phyloP scores from a whole-genome alignment of 192 early-diverging fungal genomes.

The Umbelopsis vinacea region DNA sequence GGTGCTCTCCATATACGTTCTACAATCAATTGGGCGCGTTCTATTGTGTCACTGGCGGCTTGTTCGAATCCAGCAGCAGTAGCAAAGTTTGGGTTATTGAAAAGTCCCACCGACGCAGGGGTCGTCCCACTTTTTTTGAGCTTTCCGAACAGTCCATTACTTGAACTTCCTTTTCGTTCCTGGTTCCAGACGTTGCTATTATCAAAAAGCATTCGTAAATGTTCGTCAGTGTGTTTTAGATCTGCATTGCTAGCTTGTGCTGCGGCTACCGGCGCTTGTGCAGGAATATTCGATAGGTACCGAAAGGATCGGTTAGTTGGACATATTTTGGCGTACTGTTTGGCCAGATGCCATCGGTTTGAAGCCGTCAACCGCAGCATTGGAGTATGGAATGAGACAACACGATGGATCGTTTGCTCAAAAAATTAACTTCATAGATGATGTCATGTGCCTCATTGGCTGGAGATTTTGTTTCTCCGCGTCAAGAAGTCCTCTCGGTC shows the following conservation, averaged over 20 bases:
- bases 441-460: slow-evolving; percentile 20
- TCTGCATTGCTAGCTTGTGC: neutral
- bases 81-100: slow-evolving; percentile 47
- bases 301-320: neutral
- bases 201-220: slow-evolving; percentile 38
- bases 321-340: neutral
- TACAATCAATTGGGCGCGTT: slow-evolving; percentile 54
- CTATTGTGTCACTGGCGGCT: slow-evolving; percentile 51
- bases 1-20: slow-evolving; percentile 57
- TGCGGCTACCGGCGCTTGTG: neutral
- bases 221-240: slow-evolving; percentile 22
- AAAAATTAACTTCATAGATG: neutral
- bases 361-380: neutral
- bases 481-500: slow-evolving; percentile 13
- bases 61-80: slow-evolving; percentile 48
- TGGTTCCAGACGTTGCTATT: slow-evolving; percentile 33
- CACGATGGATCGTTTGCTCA: too few species aligned
- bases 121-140: neutral
- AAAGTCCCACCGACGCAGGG: slow-evolving; percentile 34
- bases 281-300: neutral
- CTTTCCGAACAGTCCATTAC: neutral
- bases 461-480: slow-evolving; percentile 10
- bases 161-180: slow-evolving; percentile 10
- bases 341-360: neutral
- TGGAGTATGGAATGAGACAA: slow-evolving; percentile 1